A percentile compares a stretch with the other conserved stretches of the same genome.
These are phyloP conservation scores for Gnomoniopsis smithogilvyi DNA, from an alignment of 2,329 filamentous ascomycete genomes.

Conservation along the genomic window DNA sequence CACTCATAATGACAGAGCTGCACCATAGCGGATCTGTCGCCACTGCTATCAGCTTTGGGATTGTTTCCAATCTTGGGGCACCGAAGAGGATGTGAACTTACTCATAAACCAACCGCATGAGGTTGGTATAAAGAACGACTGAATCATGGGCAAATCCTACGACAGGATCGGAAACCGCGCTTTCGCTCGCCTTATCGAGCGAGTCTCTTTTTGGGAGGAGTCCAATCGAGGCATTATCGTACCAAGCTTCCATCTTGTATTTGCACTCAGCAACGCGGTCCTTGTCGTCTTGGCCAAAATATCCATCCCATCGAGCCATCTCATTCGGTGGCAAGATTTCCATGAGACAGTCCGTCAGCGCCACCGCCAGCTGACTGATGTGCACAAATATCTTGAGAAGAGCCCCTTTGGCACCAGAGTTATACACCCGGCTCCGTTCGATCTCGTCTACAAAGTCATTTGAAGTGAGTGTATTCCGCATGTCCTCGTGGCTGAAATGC, in stretches of 20 bases:
- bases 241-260: slow-evolving; percentile 35
- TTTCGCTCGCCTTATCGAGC: slow-evolving; percentile 24
- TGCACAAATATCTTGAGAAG: slow-evolving; percentile 43
- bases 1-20: slow-evolving; percentile 43
- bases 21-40: slow-evolving; percentile 5
- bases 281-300: slow-evolving; percentile 29
- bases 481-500: slow-evolving; percentile 26
- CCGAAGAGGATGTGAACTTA: slow-evolving; percentile 27
- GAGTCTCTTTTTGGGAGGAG: slow-evolving; percentile 36
- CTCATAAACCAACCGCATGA: slow-evolving; percentile 52
- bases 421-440: slow-evolving; percentile 41
- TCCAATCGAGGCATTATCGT: slow-evolving; percentile 33
- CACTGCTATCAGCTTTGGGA: background rate
- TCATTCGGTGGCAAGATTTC: slow-evolving; percentile 43
- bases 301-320: slow-evolving; percentile 35
- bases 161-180: slow-evolving; percentile 1
- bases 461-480: slow-evolving; percentile 33
- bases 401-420: slow-evolving; percentile 39
- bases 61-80: background rate
- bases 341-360: slow-evolving; percentile 44
- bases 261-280: slow-evolving; percentile 34
- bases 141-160: slow-evolving; percentile 37
- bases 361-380: slow-evolving; percentile 41
- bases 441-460: slow-evolving; percentile 43
- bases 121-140: slow-evolving; percentile 41